Base-by-base conservation (phyloP, 495 filamentous ascomycete genomes). In the Penicillium pulvis region DNA sequence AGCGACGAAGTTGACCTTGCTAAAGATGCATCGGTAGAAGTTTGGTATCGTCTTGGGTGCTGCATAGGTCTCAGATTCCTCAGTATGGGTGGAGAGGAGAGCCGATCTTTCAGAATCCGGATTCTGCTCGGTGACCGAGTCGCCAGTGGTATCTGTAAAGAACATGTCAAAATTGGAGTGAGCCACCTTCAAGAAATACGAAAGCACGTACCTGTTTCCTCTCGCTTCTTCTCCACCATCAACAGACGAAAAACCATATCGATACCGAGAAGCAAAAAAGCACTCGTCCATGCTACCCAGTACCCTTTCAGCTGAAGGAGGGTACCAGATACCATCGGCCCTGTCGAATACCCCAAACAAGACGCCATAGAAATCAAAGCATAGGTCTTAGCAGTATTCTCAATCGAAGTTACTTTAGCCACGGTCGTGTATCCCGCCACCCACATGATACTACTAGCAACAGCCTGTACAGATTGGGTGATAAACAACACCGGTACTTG, bases 201-300 rank as follows among this genome's bases (percentile, higher is more conserved):
- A 23, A 10, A 11, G 9, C 3, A 46, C 43, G 3, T 24, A 46
- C 43, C 43, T 49, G 16, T 42, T 33, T 14, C 36, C 46, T 16
- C 31, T 10, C 9, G 26, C 26, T 31, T 53, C 28, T 57, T 60
- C 19, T 64, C 57, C 35, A 64, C 55, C 51, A 64, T 64, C 9
- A 64, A 30, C 11, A 64, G n/a, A 20, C 61, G 57, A 53, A 64
- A 56, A 1, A 46, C 7, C 42, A 57, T 60, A 28, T 64, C 61
- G 20, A 64, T 35, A 1, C 56, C 11, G 12, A 64, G 39, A 0
- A 64, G 26, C 4, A 54, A 41, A 23, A 64, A 52, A 4, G 55
- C 47, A 10, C 31, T 50, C 12, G n/a, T 12, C 61, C 61, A 64
- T 24, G 61, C 55, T 20, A 33, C 14, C 61, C 57, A 64, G 30